phyloP scores from a whole-genome alignment of 768 basidiomycete species.

The Boletus pseudo-olivaceus region DNA sequence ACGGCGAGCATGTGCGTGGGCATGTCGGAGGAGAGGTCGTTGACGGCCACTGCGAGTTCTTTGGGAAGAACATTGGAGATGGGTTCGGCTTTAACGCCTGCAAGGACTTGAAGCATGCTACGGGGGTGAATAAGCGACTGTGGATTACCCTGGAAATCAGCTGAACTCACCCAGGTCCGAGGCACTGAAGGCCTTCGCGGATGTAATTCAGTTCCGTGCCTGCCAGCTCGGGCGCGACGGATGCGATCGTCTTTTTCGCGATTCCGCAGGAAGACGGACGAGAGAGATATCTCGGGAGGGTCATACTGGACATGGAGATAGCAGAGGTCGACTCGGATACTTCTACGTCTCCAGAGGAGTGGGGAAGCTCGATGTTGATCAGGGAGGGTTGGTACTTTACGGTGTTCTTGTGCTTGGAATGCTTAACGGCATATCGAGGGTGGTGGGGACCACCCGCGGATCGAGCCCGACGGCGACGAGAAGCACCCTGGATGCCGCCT shows the following conservation, averaged over 20 bases:
- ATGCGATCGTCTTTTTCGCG: conserved; percentile 9
- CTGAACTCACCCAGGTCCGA: conserved; percentile 27
- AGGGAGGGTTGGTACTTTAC: conserved; percentile 12
- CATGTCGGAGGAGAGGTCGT: conserved; percentile 31
- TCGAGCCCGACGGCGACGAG: conserved; percentile 41
- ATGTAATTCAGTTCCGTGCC: conserved; percentile 24
- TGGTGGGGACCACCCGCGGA: conserved; percentile 26
- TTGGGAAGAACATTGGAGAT: conserved; percentile 25
- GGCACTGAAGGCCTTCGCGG: conserved; percentile 24
- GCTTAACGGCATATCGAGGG: conserved; percentile 35
- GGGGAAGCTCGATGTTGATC: conserved; percentile 31
- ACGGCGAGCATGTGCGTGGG: conserved; percentile 33
- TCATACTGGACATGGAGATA: conserved; percentile 5
- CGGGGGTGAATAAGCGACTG: conserved; percentile 6
- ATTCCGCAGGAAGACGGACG: conserved; percentile 19
- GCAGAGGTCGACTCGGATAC: conserved; percentile 4
- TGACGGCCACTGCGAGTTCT: conserved; percentile 23
- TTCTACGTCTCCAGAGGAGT: conserved; percentile 3
- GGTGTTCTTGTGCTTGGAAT: conserved; percentile 36
- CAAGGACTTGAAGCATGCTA: conserved; percentile 32
- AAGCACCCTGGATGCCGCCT: conserved; percentile 31
- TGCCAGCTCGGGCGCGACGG: conserved; percentile 27
- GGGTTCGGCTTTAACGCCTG: conserved; percentile 23
- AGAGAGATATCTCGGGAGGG: conserved; percentile 25
- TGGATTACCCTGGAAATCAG: not conserved